Conservation (phyloP, 2,329 filamentous ascomycete species). For the Venturia pyrina region DNA sequence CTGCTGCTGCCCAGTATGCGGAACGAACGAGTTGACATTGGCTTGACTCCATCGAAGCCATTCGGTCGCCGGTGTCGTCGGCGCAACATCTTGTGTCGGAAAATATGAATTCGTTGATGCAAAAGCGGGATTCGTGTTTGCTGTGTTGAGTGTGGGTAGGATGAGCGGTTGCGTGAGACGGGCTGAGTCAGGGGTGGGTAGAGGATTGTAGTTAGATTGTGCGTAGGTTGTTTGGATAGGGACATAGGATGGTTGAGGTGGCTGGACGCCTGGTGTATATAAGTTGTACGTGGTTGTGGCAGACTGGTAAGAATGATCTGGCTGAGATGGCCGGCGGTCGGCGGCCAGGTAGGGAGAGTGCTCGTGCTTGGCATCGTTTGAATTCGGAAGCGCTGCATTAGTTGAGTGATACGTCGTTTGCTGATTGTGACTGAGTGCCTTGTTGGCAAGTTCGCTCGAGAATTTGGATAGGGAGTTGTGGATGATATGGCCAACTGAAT, state of each 20-base stretch:
- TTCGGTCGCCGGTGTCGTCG: conserved; percentile 5
- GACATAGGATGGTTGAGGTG: not conserved
- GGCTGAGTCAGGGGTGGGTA: not conserved
- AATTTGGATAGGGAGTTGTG: conserved; percentile 34
- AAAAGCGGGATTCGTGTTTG: not conserved
- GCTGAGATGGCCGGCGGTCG: not conserved
- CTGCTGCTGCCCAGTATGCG: not conserved
- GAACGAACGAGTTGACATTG: not conserved
- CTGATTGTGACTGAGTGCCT: not conserved
- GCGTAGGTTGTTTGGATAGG: not conserved
- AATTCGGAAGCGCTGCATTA: not conserved
- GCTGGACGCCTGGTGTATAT: not conserved
- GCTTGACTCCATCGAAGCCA: conserved; percentile 11
- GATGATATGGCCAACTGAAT: conserved; percentile 39
- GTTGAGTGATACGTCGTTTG: not conserved
- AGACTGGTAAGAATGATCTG: not conserved
- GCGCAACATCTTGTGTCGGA: not conserved
- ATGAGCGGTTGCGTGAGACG: not conserved
- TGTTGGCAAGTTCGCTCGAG: not conserved
- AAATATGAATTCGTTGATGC: conserved; percentile 3
- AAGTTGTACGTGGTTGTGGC: not conserved
- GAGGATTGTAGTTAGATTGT: not conserved
- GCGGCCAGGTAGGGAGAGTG: not conserved
- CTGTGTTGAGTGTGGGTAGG: not conserved
- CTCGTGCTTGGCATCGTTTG: not conserved